Evolutionary conservation across 495 filamentous ascomycete genomes (phyloP).

Genomic region (Cercophora samala): DNA sequence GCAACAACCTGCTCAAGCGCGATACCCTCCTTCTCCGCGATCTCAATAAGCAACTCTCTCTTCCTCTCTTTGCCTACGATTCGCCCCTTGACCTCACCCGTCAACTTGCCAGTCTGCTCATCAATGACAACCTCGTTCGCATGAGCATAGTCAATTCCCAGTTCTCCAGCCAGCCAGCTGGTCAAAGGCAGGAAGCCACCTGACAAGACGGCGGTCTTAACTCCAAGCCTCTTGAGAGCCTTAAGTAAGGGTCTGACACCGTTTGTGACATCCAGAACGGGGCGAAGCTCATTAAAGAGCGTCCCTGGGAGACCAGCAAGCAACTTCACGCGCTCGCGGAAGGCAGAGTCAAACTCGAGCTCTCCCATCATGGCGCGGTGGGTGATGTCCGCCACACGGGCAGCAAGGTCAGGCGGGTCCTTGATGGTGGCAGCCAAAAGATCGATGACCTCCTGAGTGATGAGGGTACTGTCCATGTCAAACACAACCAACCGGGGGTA

Average conservation of each 20-base stretch:
- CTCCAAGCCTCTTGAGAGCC: constrained; percentile 69
- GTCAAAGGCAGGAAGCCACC: constrained; percentile 90
- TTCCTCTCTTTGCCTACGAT: constrained; percentile 86
- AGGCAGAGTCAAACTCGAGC: constrained; percentile 82
- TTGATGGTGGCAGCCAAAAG: constrained; percentile 76
- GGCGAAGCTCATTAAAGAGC: constrained; percentile 77
- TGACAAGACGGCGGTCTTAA: constrained; percentile 82
- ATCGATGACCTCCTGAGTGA: constrained; percentile 95
- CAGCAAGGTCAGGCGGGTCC: constrained; percentile 57
- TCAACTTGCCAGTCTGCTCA: constrained; percentile 61
- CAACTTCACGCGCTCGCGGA: constrained; percentile 73
- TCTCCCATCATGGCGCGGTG: constrained; percentile 93
- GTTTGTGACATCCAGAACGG: constrained; percentile 70
- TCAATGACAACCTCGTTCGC: constrained; percentile 79
- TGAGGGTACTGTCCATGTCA: constrained; percentile 97
- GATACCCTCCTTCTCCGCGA: constrained; percentile 71
- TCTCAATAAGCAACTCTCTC: constrained; percentile 66
- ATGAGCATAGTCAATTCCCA: constrained; percentile 81
- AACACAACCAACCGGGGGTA: constrained; percentile 84
- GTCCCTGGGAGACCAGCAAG: constrained; percentile 73
- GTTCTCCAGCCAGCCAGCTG: constrained; percentile 71
- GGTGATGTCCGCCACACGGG: constrained; percentile 66
- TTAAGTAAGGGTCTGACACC: constrained; percentile 72
- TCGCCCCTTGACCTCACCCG: constrained; percentile 70
- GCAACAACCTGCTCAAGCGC: constrained; percentile 73